These are phyloP conservation scores for Daldinia decipiens DNA, from an alignment of 495 filamentous ascomycete genomes.

Conservation along the genomic window DNA sequence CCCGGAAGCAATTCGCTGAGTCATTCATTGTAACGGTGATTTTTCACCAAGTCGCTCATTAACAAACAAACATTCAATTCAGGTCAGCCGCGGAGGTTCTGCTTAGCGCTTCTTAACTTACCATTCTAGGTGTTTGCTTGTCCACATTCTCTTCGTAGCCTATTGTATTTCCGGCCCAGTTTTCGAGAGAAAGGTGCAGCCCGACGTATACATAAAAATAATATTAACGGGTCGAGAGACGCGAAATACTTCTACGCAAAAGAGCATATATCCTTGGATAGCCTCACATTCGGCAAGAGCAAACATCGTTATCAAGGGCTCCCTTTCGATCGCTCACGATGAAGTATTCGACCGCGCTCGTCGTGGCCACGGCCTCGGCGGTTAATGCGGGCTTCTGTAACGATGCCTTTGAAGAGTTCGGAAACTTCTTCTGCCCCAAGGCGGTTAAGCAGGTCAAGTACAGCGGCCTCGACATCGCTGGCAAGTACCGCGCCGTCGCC, in stretches of 20 bases:
- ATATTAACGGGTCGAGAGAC: constrained; percentile 27
- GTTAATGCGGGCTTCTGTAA: constrained; percentile 44
- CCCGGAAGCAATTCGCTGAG: constrained; percentile 44
- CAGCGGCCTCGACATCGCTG: constrained; percentile 62
- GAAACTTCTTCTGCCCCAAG: constrained; percentile 66
- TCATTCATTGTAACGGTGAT: constrained; percentile 49
- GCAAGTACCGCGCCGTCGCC: constrained; percentile 68
- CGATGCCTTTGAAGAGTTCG: constrained; percentile 46
- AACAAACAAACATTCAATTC: constrained; percentile 36
- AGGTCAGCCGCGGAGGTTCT: constrained; percentile 20
- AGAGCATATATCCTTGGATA: constrained; percentile 23
- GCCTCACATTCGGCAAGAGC: constrained; percentile 4
- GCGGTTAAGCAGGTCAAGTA: constrained; percentile 69
- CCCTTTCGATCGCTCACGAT: constrained; percentile 27
- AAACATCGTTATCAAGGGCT: constrained; percentile 30
- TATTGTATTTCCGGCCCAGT: constrained; percentile 28
- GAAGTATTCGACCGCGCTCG: constrained; percentile 43
- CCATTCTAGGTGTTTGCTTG: constrained; percentile 33
- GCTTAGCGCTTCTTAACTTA: constrained; percentile 21
- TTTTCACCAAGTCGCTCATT: constrained; percentile 49
- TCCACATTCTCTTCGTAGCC: constrained; percentile 43
- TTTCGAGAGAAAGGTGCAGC: constrained; percentile 21
- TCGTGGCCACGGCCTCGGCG: constrained; percentile 45
- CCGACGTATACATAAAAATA: constrained; percentile 20
- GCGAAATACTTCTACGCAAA: constrained; percentile 18